Conservation (phyloP, 2,329 filamentous ascomycete species). For the Cladosporium sp. region DNA sequence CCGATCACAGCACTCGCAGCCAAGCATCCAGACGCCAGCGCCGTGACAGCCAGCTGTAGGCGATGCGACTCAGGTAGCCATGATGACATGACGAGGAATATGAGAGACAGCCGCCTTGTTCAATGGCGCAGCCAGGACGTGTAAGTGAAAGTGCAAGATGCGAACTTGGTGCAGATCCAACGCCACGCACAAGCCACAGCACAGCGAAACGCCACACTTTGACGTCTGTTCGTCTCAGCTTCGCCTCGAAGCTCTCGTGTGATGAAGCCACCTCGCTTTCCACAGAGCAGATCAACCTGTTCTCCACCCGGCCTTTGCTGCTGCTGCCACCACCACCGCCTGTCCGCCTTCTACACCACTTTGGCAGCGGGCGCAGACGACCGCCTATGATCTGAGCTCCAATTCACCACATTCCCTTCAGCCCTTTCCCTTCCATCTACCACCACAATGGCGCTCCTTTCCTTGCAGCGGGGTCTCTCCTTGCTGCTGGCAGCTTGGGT, state of each 20-base stretch:
- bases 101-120: not conserved
- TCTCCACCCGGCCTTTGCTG: not conserved
- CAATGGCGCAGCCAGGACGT: not conserved
- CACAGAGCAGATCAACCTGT: not conserved
- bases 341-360: not conserved
- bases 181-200: not conserved
- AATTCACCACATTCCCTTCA: not conserved
- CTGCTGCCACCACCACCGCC: not conserved
- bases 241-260: not conserved
- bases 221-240: not conserved
- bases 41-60: conserved; percentile 66
- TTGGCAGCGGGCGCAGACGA: not conserved
- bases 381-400: conserved; percentile 2
- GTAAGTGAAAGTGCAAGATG: conserved; percentile 1
- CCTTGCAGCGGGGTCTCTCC: conserved; percentile 14
- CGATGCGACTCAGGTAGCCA: conserved; percentile 47
- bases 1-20: conserved; percentile 53
- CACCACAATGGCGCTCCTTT: conserved; percentile 14
- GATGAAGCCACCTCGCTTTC: conserved; percentile 8
- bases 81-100: conserved; percentile 35
- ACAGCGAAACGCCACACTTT: not conserved
- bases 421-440: not conserved
- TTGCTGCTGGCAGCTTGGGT: conserved; percentile 32
- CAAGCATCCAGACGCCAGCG: conserved; percentile 51
- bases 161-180: not conserved